phyloP scores from a whole-genome alignment of 177 flowering plant genomes.

The Vitis hybrid region DNA sequence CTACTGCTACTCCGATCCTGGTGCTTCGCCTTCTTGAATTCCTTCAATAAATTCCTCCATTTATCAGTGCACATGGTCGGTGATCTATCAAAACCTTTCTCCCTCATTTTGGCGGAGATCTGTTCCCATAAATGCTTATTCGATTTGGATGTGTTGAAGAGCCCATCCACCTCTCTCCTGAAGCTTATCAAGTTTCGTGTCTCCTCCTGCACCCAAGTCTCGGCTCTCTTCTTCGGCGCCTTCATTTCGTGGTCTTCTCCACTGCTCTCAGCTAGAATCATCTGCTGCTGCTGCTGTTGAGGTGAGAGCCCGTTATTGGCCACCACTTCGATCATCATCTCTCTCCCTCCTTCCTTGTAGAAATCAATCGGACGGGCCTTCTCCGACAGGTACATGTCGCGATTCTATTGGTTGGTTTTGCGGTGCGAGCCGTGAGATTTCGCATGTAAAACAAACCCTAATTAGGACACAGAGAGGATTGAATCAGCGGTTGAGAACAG shows the following conservation, averaged over 20 bases:
- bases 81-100: conserved; percentile 85
- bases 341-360: conserved; percentile 27
- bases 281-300: conserved; percentile 23
- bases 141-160: conserved; percentile 91
- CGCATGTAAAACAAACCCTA: no score
- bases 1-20: conserved; percentile 36
- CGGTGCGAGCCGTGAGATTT: no score
- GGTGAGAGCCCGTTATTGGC: conserved; percentile 19
- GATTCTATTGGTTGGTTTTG: no score
- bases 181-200: conserved; percentile 62
- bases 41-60: conserved; percentile 65
- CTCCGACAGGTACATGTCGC: conserved; percentile 36
- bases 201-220: conserved; percentile 96
- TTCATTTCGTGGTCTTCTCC: conserved; percentile 39
- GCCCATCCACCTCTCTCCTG: conserved; percentile 69
- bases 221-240: conserved; percentile 40
- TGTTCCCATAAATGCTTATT: conserved; percentile 97
- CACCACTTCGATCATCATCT: conserved; percentile 36
- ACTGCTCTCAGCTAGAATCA: conserved; percentile 37
- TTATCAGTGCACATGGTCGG: conserved; percentile 58
- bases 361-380: conserved; percentile 37
- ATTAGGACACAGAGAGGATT: no score
- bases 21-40: conserved; percentile 79
- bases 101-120: conserved; percentile 89
- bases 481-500: no score